Percentiles rank a stretch among this genome's conserved stretches.
Conservation (phyloP, 1,284 basidiomycete genomes). For the Puccinia triticina region DNA sequence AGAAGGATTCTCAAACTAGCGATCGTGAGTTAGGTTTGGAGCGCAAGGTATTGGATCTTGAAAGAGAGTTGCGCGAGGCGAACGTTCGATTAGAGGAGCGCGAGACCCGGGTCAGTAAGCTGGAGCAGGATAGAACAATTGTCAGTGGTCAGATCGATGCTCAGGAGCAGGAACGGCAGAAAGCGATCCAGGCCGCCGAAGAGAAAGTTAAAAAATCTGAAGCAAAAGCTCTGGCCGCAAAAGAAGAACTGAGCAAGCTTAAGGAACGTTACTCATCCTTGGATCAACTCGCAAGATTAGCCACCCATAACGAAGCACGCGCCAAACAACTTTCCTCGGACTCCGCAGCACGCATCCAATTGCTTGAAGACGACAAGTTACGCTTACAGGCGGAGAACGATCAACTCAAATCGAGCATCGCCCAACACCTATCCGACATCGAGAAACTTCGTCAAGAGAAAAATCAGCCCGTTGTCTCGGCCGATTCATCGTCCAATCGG, state of each 20-base stretch:
- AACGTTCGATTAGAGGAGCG: slow-evolving; percentile 41
- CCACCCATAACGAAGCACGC: slow-evolving; percentile 32
- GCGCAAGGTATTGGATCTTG: slow-evolving; percentile 35
- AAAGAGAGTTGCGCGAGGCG: slow-evolving; percentile 27
- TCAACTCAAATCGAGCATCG: background rate
- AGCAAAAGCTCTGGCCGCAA: background rate
- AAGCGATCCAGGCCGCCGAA: background rate
- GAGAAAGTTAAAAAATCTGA: slow-evolving; percentile 18
- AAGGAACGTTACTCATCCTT: slow-evolving; percentile 30
- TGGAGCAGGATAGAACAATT: slow-evolving; percentile 43
- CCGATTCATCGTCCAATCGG: background rate
- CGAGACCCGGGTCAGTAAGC: slow-evolving; percentile 33
- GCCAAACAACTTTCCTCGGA: slow-evolving; percentile 32
- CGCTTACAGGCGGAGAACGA: slow-evolving; percentile 7
- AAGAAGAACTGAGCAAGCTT: slow-evolving; percentile 22
- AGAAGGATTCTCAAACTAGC: background rate
- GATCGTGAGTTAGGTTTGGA: slow-evolving; percentile 37
- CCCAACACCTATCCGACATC: slow-evolving; percentile 22
- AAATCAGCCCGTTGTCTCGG: background rate
- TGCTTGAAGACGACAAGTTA: slow-evolving; percentile 27
- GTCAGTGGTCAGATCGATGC: slow-evolving; percentile 31
- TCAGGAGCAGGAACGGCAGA: slow-evolving; percentile 21
- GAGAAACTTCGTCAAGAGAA: slow-evolving; percentile 33
- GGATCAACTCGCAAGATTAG: slow-evolving; percentile 35
- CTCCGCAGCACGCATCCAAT: slow-evolving; percentile 14